Conservation (phyloP, 768 basidiomycete species). For the Auriscalpium vulgare region DNA sequence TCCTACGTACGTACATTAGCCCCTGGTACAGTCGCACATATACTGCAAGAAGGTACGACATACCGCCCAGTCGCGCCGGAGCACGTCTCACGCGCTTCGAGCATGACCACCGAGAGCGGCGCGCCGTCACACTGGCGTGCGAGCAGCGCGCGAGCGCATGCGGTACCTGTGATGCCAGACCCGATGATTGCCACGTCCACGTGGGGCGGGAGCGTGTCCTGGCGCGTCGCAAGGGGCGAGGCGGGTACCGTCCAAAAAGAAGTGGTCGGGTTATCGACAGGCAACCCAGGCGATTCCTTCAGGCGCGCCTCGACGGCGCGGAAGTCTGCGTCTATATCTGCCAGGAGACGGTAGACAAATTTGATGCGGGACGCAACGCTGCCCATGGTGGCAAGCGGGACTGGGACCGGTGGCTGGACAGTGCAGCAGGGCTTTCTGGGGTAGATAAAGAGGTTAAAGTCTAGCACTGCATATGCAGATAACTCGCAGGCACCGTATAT, state of each 20-base stretch:
- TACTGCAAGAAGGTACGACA: conserved; percentile 8
- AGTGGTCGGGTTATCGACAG: conserved; percentile 41
- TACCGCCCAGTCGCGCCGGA: conserved; percentile 70
- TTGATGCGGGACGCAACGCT: conserved; percentile 4
- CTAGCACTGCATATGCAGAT: too few species aligned
- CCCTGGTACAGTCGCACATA: too few species aligned
- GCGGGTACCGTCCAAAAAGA: conserved; percentile 61
- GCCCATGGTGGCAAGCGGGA: conserved; percentile 2
- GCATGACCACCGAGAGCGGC: conserved; percentile 48
- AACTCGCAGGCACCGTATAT: too few species aligned
- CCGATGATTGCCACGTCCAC: conserved; percentile 70
- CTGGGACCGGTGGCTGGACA: too few species aligned
- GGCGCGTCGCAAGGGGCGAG: conserved; percentile 33
- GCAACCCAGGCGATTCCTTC: conserved; percentile 42
- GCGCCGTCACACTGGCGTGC: conserved; percentile 21
- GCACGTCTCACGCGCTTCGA: conserved; percentile 75
- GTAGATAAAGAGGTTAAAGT: too few species aligned
- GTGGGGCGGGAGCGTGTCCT: conserved; percentile 29
- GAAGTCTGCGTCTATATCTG: conserved; percentile 4
- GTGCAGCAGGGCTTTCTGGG: too few species aligned
- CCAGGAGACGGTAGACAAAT: not conserved
- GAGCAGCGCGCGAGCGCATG: conserved; percentile 48
- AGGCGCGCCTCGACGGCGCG: conserved; percentile 20
- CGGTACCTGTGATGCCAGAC: conserved; percentile 68
- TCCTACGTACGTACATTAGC: conserved; percentile 29